Evolutionary conservation across 176 grass and related monocot genomes (phyloP), one percentile per base, ranked within the genome.

Genomic region (Aegilops umbellulata): DNA sequence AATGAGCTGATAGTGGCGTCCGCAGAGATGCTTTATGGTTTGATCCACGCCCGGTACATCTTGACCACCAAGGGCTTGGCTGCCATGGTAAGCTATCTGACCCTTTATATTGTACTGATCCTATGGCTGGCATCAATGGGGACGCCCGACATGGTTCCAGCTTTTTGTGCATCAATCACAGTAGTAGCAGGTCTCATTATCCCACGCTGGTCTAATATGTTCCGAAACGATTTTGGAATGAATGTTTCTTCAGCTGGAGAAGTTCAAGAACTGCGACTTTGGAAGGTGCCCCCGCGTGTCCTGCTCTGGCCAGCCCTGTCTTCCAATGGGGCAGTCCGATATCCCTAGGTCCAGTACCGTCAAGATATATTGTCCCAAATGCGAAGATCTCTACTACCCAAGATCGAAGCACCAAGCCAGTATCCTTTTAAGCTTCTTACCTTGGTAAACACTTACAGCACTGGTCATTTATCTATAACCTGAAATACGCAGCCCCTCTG

Each of bases 251-350:
- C 49, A 76, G 74, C 8, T 76, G 74, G 74, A 76, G 26, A 76
- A 76, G 74, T 76, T 76, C 46, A 76, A 76, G 74, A 76, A 76
- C 46, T 76, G 46, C 2, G 74, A 76, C 74, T 76, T 76, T 76
- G 74, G 74, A 31, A 76, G 74, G 26, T 76, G 74, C 74, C 74
- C 74, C 11, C 74, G 74, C 0, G 74, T 76, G 2, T 76, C 74
- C 74, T 76, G 74, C 1, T 47, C 44, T 5, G 74, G 74, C 0
- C 74, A 76, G 17, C 74, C 74, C 46, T 76, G 74, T 55, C 46
- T 76, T 53, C 74, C 74, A 31, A 27, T 76, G 46, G 74, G 74
- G 4, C 46, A 53, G 17, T 76, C 74, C 0, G 74, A 76, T 29
- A 51, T 55, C 16, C 26, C 74, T 53, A 55, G 74, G 74, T 22